A percentile compares a stretch with the other conserved stretches of the same genome.
Evolutionary conservation across 257 asterid species (phyloP).

Genomic region (Voacanga thouarsii): DNA sequence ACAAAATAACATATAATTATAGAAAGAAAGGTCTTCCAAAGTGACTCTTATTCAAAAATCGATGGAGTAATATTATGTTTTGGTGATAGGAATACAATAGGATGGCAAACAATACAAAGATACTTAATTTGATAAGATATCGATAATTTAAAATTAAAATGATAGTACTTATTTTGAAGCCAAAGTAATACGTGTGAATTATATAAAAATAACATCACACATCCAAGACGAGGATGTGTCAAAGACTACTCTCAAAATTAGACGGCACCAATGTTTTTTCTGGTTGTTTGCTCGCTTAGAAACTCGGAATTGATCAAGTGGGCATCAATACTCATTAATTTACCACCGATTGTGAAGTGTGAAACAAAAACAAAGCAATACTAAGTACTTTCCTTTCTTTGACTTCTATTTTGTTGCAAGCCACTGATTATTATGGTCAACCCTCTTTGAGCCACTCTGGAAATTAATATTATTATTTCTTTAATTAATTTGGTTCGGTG

Average conservation of each 20-base stretch:
- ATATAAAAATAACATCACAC: too few relatives aligned
- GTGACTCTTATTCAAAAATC: too few relatives aligned
- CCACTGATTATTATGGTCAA: constrained; percentile 4
- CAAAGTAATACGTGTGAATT: too few relatives aligned
- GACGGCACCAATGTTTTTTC: not conserved
- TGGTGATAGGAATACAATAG: too few relatives aligned
- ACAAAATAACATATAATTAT: too few relatives aligned
- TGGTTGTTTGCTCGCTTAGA: not conserved
- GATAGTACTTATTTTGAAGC: too few relatives aligned
- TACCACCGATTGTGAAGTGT: constrained; percentile 4
- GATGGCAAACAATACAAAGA: too few relatives aligned
- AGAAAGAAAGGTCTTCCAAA: too few relatives aligned
- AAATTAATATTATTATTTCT: not conserved
- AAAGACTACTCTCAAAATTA: not conserved
- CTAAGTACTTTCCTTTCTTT: not conserved
- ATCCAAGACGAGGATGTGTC: not conserved
- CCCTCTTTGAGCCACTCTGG: not conserved
- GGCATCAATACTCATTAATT: not conserved
- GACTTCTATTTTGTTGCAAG: constrained; percentile 20
- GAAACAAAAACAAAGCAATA: not conserved
- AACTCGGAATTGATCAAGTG: not conserved
- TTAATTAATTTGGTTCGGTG: not conserved
- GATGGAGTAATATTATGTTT: too few relatives aligned
- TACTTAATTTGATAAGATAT: too few relatives aligned
- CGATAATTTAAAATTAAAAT: too few relatives aligned